Conservation (phyloP, 257 asterid species). For the Orobanche coerulescens region DNA sequence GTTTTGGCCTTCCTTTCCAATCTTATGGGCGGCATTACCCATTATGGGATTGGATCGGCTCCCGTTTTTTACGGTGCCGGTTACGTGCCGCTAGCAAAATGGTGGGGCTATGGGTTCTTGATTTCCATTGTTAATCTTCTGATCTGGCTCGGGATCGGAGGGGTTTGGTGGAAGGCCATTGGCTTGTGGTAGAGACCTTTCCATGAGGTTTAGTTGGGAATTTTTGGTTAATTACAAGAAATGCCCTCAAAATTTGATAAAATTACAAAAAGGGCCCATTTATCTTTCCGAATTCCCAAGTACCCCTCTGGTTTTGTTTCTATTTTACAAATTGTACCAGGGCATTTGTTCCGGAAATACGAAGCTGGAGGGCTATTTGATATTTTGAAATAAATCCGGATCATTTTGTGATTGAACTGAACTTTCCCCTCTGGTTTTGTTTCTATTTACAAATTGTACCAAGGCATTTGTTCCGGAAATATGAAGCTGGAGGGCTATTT, state of each 20-base stretch:
- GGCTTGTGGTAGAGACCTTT: constrained; percentile 58
- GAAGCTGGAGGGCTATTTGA: no score
- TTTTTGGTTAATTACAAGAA: not conserved
- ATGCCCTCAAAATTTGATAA: not conserved
- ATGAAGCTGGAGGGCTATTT: no score
- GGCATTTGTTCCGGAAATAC: no score
- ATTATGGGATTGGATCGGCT: constrained; percentile 89
- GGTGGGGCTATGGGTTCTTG: constrained; percentile 93
- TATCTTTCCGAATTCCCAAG: not conserved
- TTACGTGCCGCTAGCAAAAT: constrained; percentile 69
- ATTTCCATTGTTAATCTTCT: constrained; percentile 66
- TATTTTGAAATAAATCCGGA: not conserved
- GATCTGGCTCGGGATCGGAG: constrained; percentile 94
- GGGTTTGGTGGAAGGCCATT: constrained; percentile 86
- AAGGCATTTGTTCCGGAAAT: no score
- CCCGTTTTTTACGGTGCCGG: constrained; percentile 89
- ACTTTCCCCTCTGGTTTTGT: not conserved
- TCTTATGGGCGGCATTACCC: constrained; percentile 91
- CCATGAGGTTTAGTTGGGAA: not conserved
- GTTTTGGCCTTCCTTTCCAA: constrained; percentile 81
- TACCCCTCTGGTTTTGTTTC: no score
- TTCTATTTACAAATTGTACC: no score
- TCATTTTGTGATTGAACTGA: not conserved
- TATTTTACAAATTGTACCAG: no score
- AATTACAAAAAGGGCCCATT: not conserved